Base-by-base conservation (phyloP, 2,329 filamentous ascomycete species). In the Penicillium sp. region DNA sequence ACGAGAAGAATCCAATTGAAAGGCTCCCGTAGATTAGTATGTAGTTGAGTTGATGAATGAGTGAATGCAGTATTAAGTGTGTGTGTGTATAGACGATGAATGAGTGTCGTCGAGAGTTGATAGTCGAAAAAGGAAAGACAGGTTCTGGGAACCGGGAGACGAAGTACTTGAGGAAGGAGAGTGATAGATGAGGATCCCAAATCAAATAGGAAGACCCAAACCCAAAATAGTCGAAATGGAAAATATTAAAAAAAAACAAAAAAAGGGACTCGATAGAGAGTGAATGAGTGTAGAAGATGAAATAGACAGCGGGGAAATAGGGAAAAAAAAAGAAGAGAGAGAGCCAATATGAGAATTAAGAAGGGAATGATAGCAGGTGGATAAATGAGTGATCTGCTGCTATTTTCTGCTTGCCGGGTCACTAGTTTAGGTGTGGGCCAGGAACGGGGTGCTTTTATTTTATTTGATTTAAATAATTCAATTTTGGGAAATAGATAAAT, bases 321-420 rank as follows among this genome's bases (percentile, higher is more conserved):
- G 65, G 56, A 62, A 57, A 55, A 60, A 48, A 63, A 62, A 62
- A 60, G 67, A 68, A 64, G 70, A 70, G 67, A 71, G 66, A 72
- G 63, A 61, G 64, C 34, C 34, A 36, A 36, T 66, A 65, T 64
- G 63, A 54, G 36, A 52, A 53, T 45, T 13, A 47, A 55, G 52
- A 64, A 58, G 54, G 57, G 55, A 59, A 53, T 59, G 54, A 55
- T 63, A 64, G 60, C 59, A 62, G 60, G 62, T 71, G 68, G 68
- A 67, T 71, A 69, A 72, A 71, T 64, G 62, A 67, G 60, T 68
- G 68, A 72, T 71, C 68, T 71, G 63, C 69, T 70, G 61, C 64
- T 66, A 69, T 65, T 63, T 63, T 60, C 60, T 67, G 58, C 62
- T 58, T 65, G 65, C 59, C 62, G 62, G 57, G 57, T 62, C 57